Evolutionary conservation across 2,329 filamentous ascomycete species (phyloP), one percentile per base, ranked within the genome.

Genomic region (Ceratocystis albifundus): DNA sequence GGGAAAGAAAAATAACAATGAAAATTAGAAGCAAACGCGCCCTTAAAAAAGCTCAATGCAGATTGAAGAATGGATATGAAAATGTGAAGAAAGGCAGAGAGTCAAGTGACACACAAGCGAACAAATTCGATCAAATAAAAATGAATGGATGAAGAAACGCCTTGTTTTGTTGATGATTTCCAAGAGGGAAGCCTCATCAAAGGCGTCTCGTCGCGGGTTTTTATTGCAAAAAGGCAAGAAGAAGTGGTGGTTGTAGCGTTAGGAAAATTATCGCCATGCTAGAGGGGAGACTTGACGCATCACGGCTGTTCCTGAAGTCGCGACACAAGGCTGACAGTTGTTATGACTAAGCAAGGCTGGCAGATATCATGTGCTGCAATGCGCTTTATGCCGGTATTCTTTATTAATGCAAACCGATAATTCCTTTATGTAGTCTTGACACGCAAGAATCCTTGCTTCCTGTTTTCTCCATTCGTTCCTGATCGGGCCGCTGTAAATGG

Each of bases 281-380:
- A 22, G 57, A 36, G n/a, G 12, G 48, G 48, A 53, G 22, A 53
- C 22, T 15, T 59, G 55, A 59, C 55, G 55, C 62, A 17, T 55
- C 25, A 25, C 25, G 48, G 48, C 20, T 25, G 48, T 22, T 3
- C 48, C 48, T 32, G 30, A 30, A 36, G 48, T 64, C 64, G 67
- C 64, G 67, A 66, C 67, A 61, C 67, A 61, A 68, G 67, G 67
- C 67, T 68, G 20, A 41, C 10, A 1, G 2, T 20, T 2, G 10
- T 1, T 3, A 15, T 68, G 67, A 68, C 67, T 68, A 68, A 68
- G 67, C 67, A 59, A 64, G 64, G 64, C 64, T 66, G 17, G 46
- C n/a, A 53, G n/a, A 22, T 17, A 12, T 10, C 12, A 41, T 15
- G 36, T 41, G 36, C 36, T 41, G 36, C 36, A 41, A 41, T 41